A percentile compares a stretch with the other conserved stretches of the same genome.
These are phyloP conservation scores for Nothophytophthora sp. DNA, from an alignment of 352 stramenopile species.

Conservation along the genomic window DNA sequence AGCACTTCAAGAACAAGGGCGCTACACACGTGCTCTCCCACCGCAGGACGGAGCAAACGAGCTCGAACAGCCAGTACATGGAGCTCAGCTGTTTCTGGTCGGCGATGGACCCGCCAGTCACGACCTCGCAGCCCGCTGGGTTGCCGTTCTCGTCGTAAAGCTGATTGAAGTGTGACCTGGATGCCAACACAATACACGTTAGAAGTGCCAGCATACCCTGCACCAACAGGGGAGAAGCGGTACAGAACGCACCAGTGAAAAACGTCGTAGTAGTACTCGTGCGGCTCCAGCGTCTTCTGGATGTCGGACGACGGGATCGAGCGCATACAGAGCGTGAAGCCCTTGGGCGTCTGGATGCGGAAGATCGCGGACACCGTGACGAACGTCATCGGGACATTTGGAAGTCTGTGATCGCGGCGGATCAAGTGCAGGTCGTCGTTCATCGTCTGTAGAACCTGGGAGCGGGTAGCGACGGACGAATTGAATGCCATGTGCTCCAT, in stretches of 20 bases:
- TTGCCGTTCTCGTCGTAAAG: constrained; percentile 39
- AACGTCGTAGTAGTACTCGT: constrained; percentile 54
- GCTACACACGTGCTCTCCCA: constrained; percentile 44
- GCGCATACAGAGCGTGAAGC: constrained; percentile 54
- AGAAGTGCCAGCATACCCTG: no score
- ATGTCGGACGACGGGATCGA: constrained; percentile 51
- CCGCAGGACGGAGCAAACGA: constrained; percentile 53
- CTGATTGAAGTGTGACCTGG: constrained; percentile 49
- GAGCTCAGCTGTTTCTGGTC: constrained; percentile 36
- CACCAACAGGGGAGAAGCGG: no score
- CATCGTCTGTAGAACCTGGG: constrained; percentile 46
- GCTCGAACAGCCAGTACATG: constrained; percentile 61
- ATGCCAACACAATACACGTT: not conserved
- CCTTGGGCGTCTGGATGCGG: constrained; percentile 46
- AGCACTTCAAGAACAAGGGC: constrained; percentile 36
- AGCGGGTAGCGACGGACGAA: constrained; percentile 32
- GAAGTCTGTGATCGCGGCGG: constrained; percentile 42
- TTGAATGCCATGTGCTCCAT: constrained; percentile 40
- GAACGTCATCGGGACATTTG: constrained; percentile 42
- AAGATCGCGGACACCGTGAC: constrained; percentile 53
- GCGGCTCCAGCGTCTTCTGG: constrained; percentile 29
- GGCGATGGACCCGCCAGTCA: constrained; percentile 42
- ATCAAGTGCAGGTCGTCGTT: constrained; percentile 58
- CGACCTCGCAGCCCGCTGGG: constrained; percentile 42
- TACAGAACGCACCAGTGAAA: constrained; percentile 41